Conservation (phyloP, 139 green algal genomes). For the Gonium pectorale region DNA sequence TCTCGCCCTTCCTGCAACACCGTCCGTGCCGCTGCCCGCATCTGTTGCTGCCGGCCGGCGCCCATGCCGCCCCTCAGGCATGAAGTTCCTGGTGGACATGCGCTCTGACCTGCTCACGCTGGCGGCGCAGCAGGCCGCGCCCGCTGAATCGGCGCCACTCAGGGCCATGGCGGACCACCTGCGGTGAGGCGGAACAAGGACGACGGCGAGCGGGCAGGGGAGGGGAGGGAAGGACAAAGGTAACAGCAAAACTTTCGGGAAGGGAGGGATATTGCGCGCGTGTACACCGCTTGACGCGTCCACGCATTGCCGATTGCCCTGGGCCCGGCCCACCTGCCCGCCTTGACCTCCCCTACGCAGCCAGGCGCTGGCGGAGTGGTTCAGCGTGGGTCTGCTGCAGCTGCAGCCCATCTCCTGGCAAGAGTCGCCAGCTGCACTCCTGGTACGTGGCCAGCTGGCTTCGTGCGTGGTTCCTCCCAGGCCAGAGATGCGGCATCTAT, state of each 20-base stretch:
- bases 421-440: constrained; percentile 60
- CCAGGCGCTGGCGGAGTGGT: constrained; percentile 74
- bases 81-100: constrained; percentile 81
- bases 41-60: no score
- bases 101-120: constrained; percentile 67
- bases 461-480: no score
- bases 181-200: neutral
- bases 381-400: constrained; percentile 79
- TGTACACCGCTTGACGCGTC: no score
- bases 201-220: neutral
- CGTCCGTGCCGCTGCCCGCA: no score
- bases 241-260: no score
- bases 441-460: no score
- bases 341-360: constrained; percentile 40
- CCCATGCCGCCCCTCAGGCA: constrained; percentile 50
- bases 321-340: neutral
- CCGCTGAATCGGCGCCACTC: constrained; percentile 16
- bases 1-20: no score
- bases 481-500: no score
- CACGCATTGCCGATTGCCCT: no score
- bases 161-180: constrained; percentile 54
- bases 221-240: no score
- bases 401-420: constrained; percentile 82
- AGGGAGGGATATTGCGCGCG: no score
- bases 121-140: neutral